phyloP scores from a whole-genome alignment of 192 early-diverging fungal genomes.

The Chytriomyces hyalinus region DNA sequence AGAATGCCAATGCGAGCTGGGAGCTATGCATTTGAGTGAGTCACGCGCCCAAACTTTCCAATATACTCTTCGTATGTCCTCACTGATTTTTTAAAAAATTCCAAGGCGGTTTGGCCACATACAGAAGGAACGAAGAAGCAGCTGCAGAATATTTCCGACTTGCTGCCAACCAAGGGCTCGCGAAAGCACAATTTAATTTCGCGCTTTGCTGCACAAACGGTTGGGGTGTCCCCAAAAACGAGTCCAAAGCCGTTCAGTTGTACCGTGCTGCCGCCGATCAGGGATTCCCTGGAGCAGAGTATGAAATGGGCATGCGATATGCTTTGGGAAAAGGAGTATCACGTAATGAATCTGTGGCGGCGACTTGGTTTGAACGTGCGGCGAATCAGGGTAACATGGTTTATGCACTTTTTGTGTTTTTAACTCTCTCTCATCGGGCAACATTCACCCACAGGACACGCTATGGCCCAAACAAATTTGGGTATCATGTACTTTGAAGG shows the following conservation, averaged over 20 bases:
- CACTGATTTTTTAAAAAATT: neutral
- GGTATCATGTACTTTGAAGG: neutral
- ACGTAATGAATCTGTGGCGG: neutral
- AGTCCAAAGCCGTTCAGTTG: conserved; percentile 3
- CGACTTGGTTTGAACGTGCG: neutral
- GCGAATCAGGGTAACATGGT: neutral
- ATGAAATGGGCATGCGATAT: neutral
- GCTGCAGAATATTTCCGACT: conserved; percentile 11
- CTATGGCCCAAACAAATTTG: neutral
- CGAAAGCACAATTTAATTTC: neutral
- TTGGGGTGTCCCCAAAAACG: conserved; percentile 3
- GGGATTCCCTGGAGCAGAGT: neutral
- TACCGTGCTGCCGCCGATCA: conserved; percentile 7
- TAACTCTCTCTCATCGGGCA: too few relatives aligned
- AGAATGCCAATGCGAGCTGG: conserved; percentile 1
- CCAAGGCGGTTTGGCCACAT: neutral
- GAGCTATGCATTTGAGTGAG: conserved; percentile 1
- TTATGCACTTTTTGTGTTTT: too few relatives aligned
- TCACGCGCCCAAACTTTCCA: neutral
- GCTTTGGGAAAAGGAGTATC: neutral
- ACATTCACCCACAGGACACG: neutral
- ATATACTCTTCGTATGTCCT: neutral
- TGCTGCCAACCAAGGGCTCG: conserved; percentile 11
- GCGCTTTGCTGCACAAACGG: neutral
- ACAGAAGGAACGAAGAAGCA: neutral